Evolutionary conservation across 306 rosid species (phyloP).

Genomic region (Purshia tridentata): DNA sequence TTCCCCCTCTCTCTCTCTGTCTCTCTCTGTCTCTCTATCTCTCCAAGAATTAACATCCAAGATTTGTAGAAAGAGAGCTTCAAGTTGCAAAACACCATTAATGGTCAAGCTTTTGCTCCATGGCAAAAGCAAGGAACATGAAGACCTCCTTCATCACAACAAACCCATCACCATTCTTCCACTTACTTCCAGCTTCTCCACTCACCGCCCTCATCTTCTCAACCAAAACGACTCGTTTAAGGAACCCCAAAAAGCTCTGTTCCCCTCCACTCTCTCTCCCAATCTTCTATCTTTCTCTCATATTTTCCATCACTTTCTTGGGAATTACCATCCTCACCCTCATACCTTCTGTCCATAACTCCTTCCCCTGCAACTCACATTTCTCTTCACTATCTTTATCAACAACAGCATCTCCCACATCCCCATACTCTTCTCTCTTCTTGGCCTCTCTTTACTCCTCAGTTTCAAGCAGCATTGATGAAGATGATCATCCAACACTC

Average conservation of each 20-base stretch:
- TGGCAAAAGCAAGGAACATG: slow-evolving; percentile 41
- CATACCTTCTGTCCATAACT: slow-evolving; percentile 9
- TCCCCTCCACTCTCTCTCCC: slow-evolving; percentile 10
- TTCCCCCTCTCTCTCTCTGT: neutral
- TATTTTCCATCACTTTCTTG: slow-evolving; percentile 41
- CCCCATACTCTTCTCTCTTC: slow-evolving; percentile 14
- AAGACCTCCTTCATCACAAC: slow-evolving; percentile 28
- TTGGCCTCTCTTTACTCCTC: slow-evolving; percentile 25
- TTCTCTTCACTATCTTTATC: neutral
- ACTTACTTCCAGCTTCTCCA: slow-evolving; percentile 37
- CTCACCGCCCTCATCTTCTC: slow-evolving; percentile 31
- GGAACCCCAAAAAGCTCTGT: slow-evolving; percentile 26
- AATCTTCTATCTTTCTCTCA: slow-evolving; percentile 35
- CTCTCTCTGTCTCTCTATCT: neutral
- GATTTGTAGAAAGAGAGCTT: neutral
- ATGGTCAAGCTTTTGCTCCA: neutral
- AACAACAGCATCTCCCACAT: slow-evolving; percentile 12
- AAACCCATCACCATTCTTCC: slow-evolving; percentile 34
- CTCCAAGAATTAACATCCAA: neutral
- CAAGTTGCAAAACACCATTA: no score
- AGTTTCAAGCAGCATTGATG: neutral
- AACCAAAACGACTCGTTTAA: slow-evolving; percentile 24
- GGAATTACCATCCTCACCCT: slow-evolving; percentile 28
- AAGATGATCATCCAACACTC: slow-evolving; percentile 21
- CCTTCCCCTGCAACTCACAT: slow-evolving; percentile 17